Evolutionary conservation across 1,139 yeast genomes (phyloP), one percentile per base, ranked within the genome.

Genomic region (Debaryomyces psychrophilus): DNA sequence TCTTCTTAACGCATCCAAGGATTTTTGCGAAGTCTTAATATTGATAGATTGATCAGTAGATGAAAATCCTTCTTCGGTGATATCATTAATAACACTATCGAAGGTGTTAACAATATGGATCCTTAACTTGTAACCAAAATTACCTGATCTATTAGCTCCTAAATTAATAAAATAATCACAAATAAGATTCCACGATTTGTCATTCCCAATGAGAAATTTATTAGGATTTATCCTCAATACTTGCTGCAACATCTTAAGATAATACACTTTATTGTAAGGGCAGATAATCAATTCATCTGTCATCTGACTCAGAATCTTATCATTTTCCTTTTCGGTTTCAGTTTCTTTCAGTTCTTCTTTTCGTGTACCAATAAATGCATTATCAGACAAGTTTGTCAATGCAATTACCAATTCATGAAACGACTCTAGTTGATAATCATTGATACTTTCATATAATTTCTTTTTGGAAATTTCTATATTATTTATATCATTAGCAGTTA

Each of bases 391-490:
- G 1, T 60, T 61, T 6, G 80, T 71, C 34, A 84, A 56, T 1
- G 82, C 72, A 0, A 61, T 56, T 1, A 83, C 47, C 28, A 87
- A 60, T 14, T 69, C 72, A 7, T 60, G 49, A 52, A 82, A 85
- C 2, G 89, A 73, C 1, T 65, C 64, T 2, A 65, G 60, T 0
- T 83, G 76, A 53, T 81, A 86, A 5, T 75, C 76, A 34, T 66
- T 68, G 2, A 92, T 76, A 44, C 87, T 82, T 33, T 84, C 90
- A 42, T 79, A 67, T 34, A 90, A 69, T 51, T 83, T 84, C n/a
- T 67, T 64, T 26, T 83, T 65, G 0, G 90, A 79, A 12, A 61
- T 64, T 42, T 82, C 85, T 20, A 88, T 73, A 1, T 79, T 75
- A 7, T 65, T 62, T 17, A 79, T 59, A 48, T 87, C 96, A 37